Evolutionary conservation across 2,329 filamentous ascomycete species (phyloP), one percentile per base, ranked within the genome.

Genomic region (Endoconidiophora polonica): DNA sequence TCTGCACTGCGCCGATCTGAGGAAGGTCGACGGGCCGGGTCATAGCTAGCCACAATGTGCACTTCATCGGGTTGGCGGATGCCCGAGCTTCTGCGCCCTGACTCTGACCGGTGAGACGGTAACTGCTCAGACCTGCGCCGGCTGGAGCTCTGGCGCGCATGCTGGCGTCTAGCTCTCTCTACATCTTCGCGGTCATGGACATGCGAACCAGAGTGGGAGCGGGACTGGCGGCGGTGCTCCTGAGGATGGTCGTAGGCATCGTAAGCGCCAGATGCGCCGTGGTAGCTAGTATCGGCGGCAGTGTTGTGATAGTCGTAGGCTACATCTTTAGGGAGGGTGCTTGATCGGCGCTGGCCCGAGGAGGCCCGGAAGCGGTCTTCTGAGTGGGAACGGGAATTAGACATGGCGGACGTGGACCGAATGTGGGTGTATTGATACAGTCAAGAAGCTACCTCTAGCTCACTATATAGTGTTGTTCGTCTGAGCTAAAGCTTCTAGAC

Each of bases 131-230:
- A 33, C 29, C 29, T 33, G 4, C 33, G 33, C 9, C 44, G 44
- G 12, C 7, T 20, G 22, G 44, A 46, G 16, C 16, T 26, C 16
- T 36, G 44, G 10, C 33, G 44, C 33, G 29, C 41, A 33, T 22
- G 12, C 3, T 38, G 9, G 16, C 46, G 46, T 4, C 47, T 37
- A 33, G 41, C 29, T 7, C 26, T 40, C 16, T 49, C 47, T 39
- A 43, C 23, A 20, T 43, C 50, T n/a, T 44, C 50, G 7, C 38
- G 40, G 5, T 44, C 42, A 23, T 41, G 38, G n/a, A 40, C 16
- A 22, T 26, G 40, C 1, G 40, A 49, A 10, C 40, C 29, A 4
- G 47, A 29, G 5, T 37, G 39, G 16, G 45, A 47, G 23, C 36
- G 45, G 26, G 46, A 48, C 18, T 9, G 24, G 1, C 23, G 33